Percentiles rank a stretch among this genome's conserved stretches.
Conservation (phyloP, 371 early-diverging fungal species). For the Rhizomucor miehei region DNA sequence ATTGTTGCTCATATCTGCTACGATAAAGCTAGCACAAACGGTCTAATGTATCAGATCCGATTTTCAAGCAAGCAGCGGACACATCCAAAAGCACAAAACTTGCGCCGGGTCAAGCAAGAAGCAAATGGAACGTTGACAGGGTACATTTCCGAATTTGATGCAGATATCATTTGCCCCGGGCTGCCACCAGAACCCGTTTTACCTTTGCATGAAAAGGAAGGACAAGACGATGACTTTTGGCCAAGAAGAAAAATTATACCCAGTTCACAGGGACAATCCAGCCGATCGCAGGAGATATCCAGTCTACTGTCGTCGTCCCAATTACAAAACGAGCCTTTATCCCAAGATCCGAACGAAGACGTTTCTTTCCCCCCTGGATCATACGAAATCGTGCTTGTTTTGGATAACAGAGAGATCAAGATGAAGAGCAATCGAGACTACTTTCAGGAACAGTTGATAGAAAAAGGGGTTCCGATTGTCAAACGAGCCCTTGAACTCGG, state of each 20-base stretch:
- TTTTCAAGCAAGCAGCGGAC: conserved; percentile 21
- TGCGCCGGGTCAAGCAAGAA: conserved; percentile 6
- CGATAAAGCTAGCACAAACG: neutral
- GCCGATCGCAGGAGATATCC: no score
- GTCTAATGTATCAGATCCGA: conserved; percentile 26
- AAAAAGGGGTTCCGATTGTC: conserved; percentile 51
- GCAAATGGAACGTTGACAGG: conserved; percentile 11
- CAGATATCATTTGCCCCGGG: conserved; percentile 25
- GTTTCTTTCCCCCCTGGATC: conserved; percentile 36
- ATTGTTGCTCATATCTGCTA: neutral
- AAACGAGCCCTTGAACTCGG: conserved; percentile 77
- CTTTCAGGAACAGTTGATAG: conserved; percentile 62
- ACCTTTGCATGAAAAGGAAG: conserved; percentile 15
- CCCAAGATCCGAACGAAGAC: neutral
- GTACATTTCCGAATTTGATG: conserved; percentile 19
- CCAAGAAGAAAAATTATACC: conserved; percentile 3
- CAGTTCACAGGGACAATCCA: no score
- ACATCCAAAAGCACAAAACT: conserved; percentile 15
- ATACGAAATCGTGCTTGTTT: conserved; percentile 72
- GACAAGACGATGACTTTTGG: conserved; percentile 22
- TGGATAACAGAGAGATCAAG: conserved; percentile 87
- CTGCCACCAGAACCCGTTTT: conserved; percentile 24
- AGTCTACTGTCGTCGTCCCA: no score
- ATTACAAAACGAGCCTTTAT: neutral
- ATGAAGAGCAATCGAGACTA: conserved; percentile 65